Conservation (phyloP, 2,329 filamentous ascomycete genomes). For the Xylariaceae sp. region DNA sequence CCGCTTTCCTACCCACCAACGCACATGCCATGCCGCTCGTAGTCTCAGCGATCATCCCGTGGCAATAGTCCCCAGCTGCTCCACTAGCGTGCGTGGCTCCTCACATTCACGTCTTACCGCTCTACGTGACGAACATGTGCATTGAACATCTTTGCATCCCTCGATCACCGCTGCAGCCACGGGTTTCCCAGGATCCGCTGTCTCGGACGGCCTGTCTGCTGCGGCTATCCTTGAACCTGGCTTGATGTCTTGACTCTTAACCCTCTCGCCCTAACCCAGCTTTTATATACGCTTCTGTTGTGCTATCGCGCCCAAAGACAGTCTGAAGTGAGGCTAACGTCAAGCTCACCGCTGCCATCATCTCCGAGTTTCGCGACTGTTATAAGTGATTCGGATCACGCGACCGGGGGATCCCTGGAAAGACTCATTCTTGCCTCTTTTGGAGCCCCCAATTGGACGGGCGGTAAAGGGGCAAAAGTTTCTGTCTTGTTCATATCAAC, state of each 20-base stretch:
- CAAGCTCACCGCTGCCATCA: slow-evolving; percentile 20
- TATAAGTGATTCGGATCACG: too few relatives aligned
- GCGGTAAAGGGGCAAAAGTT: too few relatives aligned
- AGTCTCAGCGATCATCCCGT: slow-evolving; percentile 4
- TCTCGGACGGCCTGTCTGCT: slow-evolving; percentile 12
- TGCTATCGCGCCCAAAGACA: slow-evolving; percentile 14
- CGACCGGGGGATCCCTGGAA: too few relatives aligned
- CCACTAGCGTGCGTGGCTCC: slow-evolving; percentile 22
- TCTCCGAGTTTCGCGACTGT: slow-evolving; percentile 10
- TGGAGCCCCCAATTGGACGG: too few relatives aligned
- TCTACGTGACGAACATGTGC: slow-evolving; percentile 20
- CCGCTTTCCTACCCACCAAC: slow-evolving; percentile 7
- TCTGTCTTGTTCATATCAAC: too few relatives aligned
- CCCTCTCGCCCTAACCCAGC: slow-evolving; percentile 16
- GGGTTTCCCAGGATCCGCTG: slow-evolving; percentile 5
- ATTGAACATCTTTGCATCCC: not conserved
- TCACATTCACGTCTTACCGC: slow-evolving; percentile 24
- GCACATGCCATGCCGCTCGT: slow-evolving; percentile 14
- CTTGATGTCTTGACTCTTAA: slow-evolving; percentile 15
- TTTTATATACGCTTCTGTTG: slow-evolving; percentile 15
- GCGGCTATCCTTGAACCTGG: slow-evolving; percentile 14
- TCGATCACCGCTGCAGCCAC: too few relatives aligned
- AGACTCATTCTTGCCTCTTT: too few relatives aligned
- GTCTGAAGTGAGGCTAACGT: slow-evolving; percentile 27
- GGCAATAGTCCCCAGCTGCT: slow-evolving; percentile 12